Evolutionary conservation across 2,329 filamentous ascomycete genomes (phyloP).

Genomic region (Nemania diffusa): DNA sequence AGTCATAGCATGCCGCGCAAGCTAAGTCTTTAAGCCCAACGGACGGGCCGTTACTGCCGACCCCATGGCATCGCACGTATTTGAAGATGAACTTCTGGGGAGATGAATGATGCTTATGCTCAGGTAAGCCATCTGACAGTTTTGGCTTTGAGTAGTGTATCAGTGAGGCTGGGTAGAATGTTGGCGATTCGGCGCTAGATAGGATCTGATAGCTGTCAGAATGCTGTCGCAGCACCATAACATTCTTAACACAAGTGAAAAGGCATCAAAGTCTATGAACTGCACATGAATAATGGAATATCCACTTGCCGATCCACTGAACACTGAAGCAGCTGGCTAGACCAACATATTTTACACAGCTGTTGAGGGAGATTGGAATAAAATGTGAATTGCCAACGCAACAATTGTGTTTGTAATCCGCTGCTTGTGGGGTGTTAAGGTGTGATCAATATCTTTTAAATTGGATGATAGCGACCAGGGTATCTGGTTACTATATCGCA

Average conservation of each 20-base stretch:
- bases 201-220: not conserved
- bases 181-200: not conserved
- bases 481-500: not conserved
- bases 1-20: not conserved
- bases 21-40: not conserved
- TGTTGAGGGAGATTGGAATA: not conserved
- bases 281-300: not conserved
- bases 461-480: not conserved
- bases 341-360: not conserved
- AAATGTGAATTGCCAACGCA: not conserved
- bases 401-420: not conserved
- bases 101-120: not conserved
- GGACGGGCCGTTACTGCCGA: not conserved
- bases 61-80: not conserved
- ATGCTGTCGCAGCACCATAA: not conserved
- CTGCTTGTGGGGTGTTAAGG: not conserved
- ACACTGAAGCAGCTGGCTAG: not conserved
- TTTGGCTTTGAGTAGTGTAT: not conserved
- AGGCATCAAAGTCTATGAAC: not conserved
- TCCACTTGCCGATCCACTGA: not conserved
- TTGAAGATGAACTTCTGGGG: not conserved
- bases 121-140: too few relatives aligned
- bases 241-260: not conserved
- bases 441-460: not conserved
- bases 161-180: not conserved